phyloP scores from a whole-genome alignment of 352 stramenopile species.

The Pythium aristosporum region DNA sequence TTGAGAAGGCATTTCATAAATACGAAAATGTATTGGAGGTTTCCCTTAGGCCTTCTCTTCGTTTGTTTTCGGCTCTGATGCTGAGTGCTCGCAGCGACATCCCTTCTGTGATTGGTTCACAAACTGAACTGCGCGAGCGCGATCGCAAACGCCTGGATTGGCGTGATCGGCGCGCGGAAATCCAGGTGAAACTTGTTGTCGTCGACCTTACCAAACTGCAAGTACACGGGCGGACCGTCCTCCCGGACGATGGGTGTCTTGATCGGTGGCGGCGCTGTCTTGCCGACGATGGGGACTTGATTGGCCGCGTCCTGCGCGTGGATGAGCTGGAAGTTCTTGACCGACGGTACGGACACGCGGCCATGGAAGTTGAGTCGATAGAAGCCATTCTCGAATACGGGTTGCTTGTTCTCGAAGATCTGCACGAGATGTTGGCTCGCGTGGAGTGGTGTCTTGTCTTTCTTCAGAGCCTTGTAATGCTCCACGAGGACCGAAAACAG shows the following conservation, averaged over 20 bases:
- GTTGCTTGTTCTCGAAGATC: constrained; percentile 69
- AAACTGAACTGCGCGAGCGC: constrained; percentile 65
- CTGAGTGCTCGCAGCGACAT: background rate
- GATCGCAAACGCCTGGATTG: constrained; percentile 70
- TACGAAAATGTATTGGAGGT: background rate
- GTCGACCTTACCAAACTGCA: constrained; percentile 82
- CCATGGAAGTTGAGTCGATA: constrained; percentile 84
- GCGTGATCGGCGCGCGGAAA: constrained; percentile 67
- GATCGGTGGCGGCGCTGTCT: background rate
- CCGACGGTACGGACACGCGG: constrained; percentile 66
- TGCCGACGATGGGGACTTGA: background rate
- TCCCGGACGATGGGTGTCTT: background rate
- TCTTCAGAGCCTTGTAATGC: constrained; percentile 32
- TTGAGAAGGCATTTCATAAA: too few species aligned
- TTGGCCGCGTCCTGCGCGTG: constrained; percentile 12
- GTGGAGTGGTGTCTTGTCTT: constrained; percentile 3
- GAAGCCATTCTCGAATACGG: constrained; percentile 73
- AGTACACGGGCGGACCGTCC: constrained; percentile 31
- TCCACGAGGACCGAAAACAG: constrained; percentile 59
- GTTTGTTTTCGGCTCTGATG: background rate
- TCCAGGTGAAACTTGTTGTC: constrained; percentile 82
- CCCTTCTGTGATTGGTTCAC: background rate
- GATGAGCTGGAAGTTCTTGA: constrained; percentile 85
- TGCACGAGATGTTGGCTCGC: constrained; percentile 29
- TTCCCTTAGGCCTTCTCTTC: too few species aligned